These are phyloP conservation scores for Solanum hybrid DNA, from an alignment of 305 asterid species.

Conservation along the genomic window DNA sequence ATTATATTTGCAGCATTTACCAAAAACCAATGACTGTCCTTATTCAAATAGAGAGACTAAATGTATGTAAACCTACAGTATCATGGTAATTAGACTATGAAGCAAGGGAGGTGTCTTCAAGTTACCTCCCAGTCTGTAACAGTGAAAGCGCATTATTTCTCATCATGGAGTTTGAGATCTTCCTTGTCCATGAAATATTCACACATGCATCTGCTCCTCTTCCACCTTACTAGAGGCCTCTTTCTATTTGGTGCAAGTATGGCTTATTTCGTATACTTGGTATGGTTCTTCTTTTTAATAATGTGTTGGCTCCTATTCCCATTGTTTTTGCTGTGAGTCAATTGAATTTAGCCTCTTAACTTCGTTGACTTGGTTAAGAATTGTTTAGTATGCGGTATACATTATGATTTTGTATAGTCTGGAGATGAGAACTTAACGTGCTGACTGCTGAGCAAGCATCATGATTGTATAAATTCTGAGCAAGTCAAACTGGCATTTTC, in stretches of 20 bases:
- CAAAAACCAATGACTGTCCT: background rate
- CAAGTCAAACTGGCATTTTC: background rate
- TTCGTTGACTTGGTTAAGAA: background rate
- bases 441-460: background rate
- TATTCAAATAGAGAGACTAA: background rate
- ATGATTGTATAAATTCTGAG: background rate
- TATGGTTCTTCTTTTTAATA: background rate
- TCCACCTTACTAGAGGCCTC: background rate
- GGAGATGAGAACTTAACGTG: background rate
- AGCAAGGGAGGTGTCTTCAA: background rate
- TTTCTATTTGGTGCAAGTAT: background rate
- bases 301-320: background rate
- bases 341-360: background rate
- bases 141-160: background rate
- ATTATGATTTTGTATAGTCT: background rate
- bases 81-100: background rate
- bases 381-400: background rate
- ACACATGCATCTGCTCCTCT: background rate
- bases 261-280: background rate
- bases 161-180: background rate
- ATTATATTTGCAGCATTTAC: background rate
- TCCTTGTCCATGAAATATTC: background rate
- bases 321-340: background rate
- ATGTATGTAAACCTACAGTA: background rate
- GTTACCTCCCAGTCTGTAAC: background rate